Evolutionary conservation across 164 flowering plant species (phyloP), one percentile per base, ranked within the genome.

Genomic region (Annona squamosa): DNA sequence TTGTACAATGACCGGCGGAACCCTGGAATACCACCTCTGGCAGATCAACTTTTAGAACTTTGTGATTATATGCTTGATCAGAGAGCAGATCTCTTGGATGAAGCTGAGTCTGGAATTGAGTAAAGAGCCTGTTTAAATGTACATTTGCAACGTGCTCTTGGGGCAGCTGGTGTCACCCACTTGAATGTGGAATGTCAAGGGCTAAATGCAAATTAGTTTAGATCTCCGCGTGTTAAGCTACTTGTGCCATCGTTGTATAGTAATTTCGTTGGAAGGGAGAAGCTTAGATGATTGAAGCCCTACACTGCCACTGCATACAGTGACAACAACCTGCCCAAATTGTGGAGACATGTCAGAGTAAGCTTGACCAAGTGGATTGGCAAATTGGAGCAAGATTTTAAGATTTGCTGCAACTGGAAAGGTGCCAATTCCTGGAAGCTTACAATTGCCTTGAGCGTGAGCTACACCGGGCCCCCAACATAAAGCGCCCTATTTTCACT

Each of bases 1-100:
- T 43, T 0, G 9, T 95, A 95, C 81, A 95, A 95, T 48, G 92
- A 86, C 63, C 79, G 86, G 2, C 89, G 97, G 4, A 86, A 95
- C 73, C 98, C 97, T 0, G 87, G 83, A 46, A 95, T 95, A 70
- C 99, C 98, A 72, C 99, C 98, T n/a, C 91, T 93, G 19, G 99
- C 99, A 2, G 97, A 95, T 81, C 94, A 90, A 81, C 90, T 95
- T 41, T 77, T 95, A 73, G 92, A 90, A 80, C 78, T 91, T 68
- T 93, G 97, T 81, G 99, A 95, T 73, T 80, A 82, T 72, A 64
- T 93, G 80, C 77, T 95, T 62, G 74, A 74, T 12, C 82, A 86
- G 69, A 71, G 86, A 57, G 72, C 74, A 2, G 83, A 74, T 0
- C 72, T 66, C 18, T 76, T 95, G 79, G 64, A 72, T 1, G 97